Evolutionary conservation across 768 basidiomycete genomes (phyloP).

Genomic region (Agaricus bisporus): DNA sequence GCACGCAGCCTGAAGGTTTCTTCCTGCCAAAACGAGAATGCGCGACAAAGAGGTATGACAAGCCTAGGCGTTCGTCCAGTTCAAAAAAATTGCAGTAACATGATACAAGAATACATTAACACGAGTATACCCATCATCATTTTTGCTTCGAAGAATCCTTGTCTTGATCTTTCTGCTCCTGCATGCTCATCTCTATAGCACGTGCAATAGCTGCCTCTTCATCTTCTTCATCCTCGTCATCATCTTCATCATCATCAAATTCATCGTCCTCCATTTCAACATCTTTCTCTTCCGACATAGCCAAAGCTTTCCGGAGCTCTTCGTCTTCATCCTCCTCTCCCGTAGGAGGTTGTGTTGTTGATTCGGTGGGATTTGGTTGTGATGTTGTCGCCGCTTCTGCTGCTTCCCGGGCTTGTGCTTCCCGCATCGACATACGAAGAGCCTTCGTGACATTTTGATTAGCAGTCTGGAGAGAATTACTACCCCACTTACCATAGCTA

Average conservation of each 20-base stretch:
- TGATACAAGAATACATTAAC: conserved; percentile 1
- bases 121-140: conserved; percentile 6
- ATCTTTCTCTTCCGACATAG: conserved; percentile 58
- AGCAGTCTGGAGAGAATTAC: not conserved
- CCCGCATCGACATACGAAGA: conserved; percentile 95
- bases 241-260: conserved; percentile 41
- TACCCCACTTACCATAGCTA: conserved; percentile 74
- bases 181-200: conserved; percentile 94
- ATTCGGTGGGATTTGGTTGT: conserved; percentile 31
- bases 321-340: conserved; percentile 75
- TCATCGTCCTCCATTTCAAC: conserved; percentile 50
- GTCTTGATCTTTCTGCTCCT: conserved; percentile 46
- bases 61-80: not conserved
- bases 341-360: conserved; percentile 32
- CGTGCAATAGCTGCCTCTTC: conserved; percentile 88
- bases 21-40: too few species aligned
- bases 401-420: conserved; percentile 75
- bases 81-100: not conserved
- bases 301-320: conserved; percentile 70
- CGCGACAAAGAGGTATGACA: too few species aligned
- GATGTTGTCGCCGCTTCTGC: conserved; percentile 32
- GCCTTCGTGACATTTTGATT: conserved; percentile 47
- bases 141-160: conserved; percentile 22
- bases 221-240: conserved; percentile 56
- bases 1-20: too few species aligned